phyloP scores from a whole-genome alignment of 208 protist genomes.

The Spongospora subterranea region DNA sequence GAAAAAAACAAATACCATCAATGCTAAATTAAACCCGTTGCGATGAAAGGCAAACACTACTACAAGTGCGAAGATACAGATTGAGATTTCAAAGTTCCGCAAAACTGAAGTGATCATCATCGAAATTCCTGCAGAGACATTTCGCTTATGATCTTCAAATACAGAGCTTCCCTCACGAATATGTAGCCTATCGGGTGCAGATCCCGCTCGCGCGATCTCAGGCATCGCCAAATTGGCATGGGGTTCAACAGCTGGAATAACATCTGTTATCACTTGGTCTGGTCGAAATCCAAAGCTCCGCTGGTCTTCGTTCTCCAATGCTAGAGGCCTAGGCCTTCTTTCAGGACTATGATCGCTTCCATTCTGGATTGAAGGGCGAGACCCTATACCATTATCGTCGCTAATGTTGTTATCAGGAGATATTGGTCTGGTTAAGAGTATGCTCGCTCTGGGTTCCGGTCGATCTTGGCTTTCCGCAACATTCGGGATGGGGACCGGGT shows the following conservation, averaged over 20 bases:
- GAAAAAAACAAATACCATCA: neutral
- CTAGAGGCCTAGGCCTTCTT: neutral
- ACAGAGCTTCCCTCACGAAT: neutral
- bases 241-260: neutral
- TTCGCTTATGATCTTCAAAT: neutral
- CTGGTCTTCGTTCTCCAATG: neutral
- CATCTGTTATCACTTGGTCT: neutral
- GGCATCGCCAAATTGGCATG: neutral
- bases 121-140: neutral
- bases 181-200: neutral
- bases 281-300: neutral
- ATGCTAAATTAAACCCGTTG: neutral
- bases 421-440: neutral
- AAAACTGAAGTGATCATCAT: neutral
- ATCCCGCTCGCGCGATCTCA: neutral
- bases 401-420: too few relatives aligned
- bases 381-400: too few relatives aligned
- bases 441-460: neutral
- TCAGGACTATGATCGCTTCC: neutral
- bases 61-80: neutral
- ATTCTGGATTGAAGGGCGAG: neutral
- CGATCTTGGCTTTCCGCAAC: neutral
- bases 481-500: neutral
- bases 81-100: slow-evolving; percentile 9
- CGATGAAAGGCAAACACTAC: slow-evolving; percentile 1